These are phyloP conservation scores for Amanita rimosa DNA, from an alignment of 768 basidiomycete genomes.

Conservation along the genomic window DNA sequence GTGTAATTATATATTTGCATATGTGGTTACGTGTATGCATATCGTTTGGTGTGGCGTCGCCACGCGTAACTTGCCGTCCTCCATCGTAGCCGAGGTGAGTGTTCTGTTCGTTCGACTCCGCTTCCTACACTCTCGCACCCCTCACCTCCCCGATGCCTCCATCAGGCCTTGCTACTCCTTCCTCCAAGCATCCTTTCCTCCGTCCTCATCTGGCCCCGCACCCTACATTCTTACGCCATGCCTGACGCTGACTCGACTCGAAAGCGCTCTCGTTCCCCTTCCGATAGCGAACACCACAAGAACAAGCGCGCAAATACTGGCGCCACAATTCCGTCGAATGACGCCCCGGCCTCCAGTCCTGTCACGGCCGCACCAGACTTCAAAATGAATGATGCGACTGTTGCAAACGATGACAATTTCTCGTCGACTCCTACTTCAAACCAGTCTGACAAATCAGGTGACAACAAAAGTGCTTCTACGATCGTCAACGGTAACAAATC, in stretches of 20 bases:
- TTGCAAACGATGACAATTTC: constrained; percentile 36
- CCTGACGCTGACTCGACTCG: constrained; percentile 79
- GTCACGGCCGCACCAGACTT: constrained; percentile 42
- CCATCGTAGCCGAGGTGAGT: constrained; percentile 18
- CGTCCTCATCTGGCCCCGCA: constrained; percentile 5
- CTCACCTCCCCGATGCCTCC: constrained; percentile 45
- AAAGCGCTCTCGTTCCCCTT: constrained; percentile 81
- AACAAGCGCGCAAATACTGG: constrained; percentile 81
- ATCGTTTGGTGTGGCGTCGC: constrained; percentile 19
- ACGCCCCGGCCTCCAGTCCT: constrained; percentile 39
- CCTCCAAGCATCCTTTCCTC: constrained; percentile 16
- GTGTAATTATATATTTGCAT: not conserved
- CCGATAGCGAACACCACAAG: constrained; percentile 72
- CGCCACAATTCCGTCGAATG: constrained; percentile 51
- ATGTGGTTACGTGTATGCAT: not conserved
- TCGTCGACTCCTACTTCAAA: constrained; percentile 42
- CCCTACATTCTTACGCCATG: constrained; percentile 54
- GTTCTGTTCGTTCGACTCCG: constrained; percentile 17
- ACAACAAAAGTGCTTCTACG: constrained; percentile 20
- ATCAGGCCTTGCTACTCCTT: constrained; percentile 38
- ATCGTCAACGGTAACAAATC: constrained; percentile 25
- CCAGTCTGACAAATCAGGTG: constrained; percentile 27
- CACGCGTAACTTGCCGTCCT: constrained; percentile 21
- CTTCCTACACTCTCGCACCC: constrained; percentile 44
- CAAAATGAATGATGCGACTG: constrained; percentile 52